Percentiles rank a stretch among this genome's conserved stretches.
phyloP scores from a whole-genome alignment of 225 moss, liverwort and hornwort species.

The Bryum argenteum region DNA sequence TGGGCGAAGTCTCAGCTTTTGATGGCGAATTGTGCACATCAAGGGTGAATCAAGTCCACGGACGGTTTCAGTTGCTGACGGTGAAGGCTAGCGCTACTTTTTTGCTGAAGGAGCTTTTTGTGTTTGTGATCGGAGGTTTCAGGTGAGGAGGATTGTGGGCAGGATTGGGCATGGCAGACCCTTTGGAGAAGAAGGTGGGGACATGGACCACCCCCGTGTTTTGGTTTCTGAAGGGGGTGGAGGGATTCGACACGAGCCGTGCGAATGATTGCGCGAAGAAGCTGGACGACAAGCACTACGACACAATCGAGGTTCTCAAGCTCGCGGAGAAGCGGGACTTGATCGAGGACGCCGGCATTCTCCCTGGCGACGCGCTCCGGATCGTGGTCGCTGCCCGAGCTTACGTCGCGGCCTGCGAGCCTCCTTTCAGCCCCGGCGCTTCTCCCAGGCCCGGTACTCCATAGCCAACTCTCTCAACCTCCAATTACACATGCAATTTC shows the following conservation, averaged over 20 bases:
- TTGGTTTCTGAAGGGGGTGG: constrained; percentile 28
- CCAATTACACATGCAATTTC: too few species aligned
- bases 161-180: constrained; percentile 25
- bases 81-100: too few species aligned
- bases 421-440: constrained; percentile 2
- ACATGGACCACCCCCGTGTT: constrained; percentile 4
- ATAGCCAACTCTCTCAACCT: not conserved
- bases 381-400: constrained; percentile 29
- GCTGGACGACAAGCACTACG: constrained; percentile 35
- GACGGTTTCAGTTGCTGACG: too few species aligned
- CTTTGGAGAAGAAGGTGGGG: not conserved
- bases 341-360: constrained; percentile 41
- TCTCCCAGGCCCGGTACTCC: constrained; percentile 24
- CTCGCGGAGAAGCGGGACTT: constrained; percentile 39
- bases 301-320: constrained; percentile 40
- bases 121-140: too few species aligned
- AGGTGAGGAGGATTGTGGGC: not conserved
- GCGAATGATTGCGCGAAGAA: constrained; percentile 35
- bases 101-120: too few species aligned
- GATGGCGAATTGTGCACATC: too few species aligned
- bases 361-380: constrained; percentile 40
- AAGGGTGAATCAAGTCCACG: too few species aligned
- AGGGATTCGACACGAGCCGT: constrained; percentile 35
- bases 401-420: constrained; percentile 1
- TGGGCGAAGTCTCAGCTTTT: too few species aligned